phyloP scores from a whole-genome alignment of 2,329 filamentous ascomycete species.

The Shiraia sp. region DNA sequence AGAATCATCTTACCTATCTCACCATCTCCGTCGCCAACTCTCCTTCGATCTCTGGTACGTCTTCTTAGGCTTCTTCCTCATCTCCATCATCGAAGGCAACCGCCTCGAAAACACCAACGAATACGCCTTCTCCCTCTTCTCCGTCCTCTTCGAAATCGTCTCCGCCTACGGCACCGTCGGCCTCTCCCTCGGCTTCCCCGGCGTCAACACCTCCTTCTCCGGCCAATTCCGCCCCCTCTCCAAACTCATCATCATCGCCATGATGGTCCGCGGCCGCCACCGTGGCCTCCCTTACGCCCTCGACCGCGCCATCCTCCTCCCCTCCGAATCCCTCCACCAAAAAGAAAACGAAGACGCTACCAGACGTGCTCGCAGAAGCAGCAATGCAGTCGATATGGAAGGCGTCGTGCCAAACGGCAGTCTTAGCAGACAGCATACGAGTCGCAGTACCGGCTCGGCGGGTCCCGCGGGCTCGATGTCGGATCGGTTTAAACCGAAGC shows the following conservation, averaged over 20 bases:
- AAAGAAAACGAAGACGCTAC: slow-evolving; percentile 61
- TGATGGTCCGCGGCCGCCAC: slow-evolving; percentile 68
- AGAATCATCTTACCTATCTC: slow-evolving; percentile 81
- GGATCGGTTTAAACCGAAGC: slow-evolving; percentile 19
- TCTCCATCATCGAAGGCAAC: slow-evolving; percentile 81
- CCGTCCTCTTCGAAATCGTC: slow-evolving; percentile 48
- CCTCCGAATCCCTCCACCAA: slow-evolving; percentile 65
- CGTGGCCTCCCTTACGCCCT: slow-evolving; percentile 68
- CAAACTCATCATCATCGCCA: slow-evolving; percentile 68
- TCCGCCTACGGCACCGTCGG: slow-evolving; percentile 79
- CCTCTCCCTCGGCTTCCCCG: slow-evolving; percentile 79
- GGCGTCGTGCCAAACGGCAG: slow-evolving; percentile 8
- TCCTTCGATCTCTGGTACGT: slow-evolving; percentile 99
- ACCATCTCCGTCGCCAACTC: slow-evolving; percentile 88
- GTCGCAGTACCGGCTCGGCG: slow-evolving; percentile 16
- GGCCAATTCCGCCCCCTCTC: slow-evolving; percentile 75
- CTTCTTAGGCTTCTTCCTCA: slow-evolving; percentile 89
- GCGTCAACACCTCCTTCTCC: slow-evolving; percentile 77
- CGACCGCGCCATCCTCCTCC: slow-evolving; percentile 71
- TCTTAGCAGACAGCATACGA: slow-evolving; percentile 24
- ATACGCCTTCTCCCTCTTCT: slow-evolving; percentile 55
- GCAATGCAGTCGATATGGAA: slow-evolving; percentile 21
- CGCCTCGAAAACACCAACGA: slow-evolving; percentile 67
- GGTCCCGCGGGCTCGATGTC: slow-evolving; percentile 6
- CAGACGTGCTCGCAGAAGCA: slow-evolving; percentile 40